Base-by-base conservation (phyloP, 345 rosid species). In the Carallia pectinifolia region DNA sequence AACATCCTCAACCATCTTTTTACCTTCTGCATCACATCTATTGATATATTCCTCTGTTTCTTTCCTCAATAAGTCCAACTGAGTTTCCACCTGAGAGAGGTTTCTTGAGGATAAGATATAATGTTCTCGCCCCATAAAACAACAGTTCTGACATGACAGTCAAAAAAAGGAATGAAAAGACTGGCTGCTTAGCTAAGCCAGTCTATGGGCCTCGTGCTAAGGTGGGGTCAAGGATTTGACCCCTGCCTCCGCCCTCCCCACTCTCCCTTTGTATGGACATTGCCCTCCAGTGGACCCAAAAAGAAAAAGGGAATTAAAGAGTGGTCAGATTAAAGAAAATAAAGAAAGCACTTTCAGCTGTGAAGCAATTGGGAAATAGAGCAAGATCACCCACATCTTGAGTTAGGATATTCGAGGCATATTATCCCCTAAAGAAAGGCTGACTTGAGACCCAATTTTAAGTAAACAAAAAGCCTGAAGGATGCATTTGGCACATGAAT, bases 11-110 rank as follows among this genome's bases (percentile, higher is more conserved):
- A 64, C 58, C 85, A 85, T 77, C 77, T 73, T 77, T 79, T 78
- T 84, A 48, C 85, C 90, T 85, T 91, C 93, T 47, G 81, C 56
- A 33, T 79, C 89, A 64, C 83, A 87, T 73, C 83, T 79, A 30
- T 52, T 30, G 62, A 74, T 71, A 47, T 72, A 58, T 9, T 87
- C 90, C 56, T 86, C 81, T 39, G 66, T 86, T 75, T 88, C 96
- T 80, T 83, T 86, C 85, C 82, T 81, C 74, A 77, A 48, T 53
- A 72, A 72, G 67, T 76, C 81, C 67, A 85, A 54, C 54, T 78
- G 85, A 60, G 77, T 85, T 75, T 95, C 97, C 55, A 78, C 52
- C 96, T 90, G 74, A 37, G 37, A 67, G 27, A 74, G 53, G n/a
- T 62, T 67, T 1, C 19, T 6, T 15, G 16, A 39, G 50, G 7